Evolutionary conservation across 352 stramenopile genomes (phyloP).

Genomic region (Phytophthora citricola): DNA sequence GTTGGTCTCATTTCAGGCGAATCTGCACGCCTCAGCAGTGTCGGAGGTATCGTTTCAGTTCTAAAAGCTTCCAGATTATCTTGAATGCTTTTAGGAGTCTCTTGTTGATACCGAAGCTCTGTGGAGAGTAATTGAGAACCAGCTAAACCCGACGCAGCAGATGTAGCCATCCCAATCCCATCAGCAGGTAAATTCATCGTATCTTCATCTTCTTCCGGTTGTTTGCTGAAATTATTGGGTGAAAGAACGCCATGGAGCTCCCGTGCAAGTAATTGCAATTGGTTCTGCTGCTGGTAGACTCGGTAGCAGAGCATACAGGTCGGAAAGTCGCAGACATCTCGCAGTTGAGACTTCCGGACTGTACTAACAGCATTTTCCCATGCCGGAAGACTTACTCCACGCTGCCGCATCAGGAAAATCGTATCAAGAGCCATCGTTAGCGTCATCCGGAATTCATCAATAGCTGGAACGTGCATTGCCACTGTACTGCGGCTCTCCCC

Average conservation of each 20-base stretch:
- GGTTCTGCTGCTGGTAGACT: conserved; percentile 77
- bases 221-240: conserved; percentile 1
- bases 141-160: conserved; percentile 19
- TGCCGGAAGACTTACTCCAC: conserved; percentile 49
- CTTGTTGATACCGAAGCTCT: conserved; percentile 15
- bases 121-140: conserved; percentile 24
- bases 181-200: not conserved
- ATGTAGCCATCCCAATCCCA: conserved; percentile 23
- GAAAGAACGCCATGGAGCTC: conserved; percentile 46
- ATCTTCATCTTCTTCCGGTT: conserved; percentile 5
- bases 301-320: conserved; percentile 81
- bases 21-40: conserved; percentile 23
- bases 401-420: conserved; percentile 71
- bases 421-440: conserved; percentile 80
- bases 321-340: conserved; percentile 56
- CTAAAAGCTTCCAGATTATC: conserved; percentile 26
- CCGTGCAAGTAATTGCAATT: conserved; percentile 48
- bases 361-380: conserved; percentile 71
- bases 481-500: conserved; percentile 6
- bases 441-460: conserved; percentile 76
- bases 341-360: conserved; percentile 40
- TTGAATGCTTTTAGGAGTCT: conserved; percentile 23
- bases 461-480: conserved; percentile 25
- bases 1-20: conserved; percentile 23
- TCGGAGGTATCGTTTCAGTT: conserved; percentile 28